Conservation (phyloP, 2,329 filamentous ascomycete species). For the Chlorencoelia australis region DNA sequence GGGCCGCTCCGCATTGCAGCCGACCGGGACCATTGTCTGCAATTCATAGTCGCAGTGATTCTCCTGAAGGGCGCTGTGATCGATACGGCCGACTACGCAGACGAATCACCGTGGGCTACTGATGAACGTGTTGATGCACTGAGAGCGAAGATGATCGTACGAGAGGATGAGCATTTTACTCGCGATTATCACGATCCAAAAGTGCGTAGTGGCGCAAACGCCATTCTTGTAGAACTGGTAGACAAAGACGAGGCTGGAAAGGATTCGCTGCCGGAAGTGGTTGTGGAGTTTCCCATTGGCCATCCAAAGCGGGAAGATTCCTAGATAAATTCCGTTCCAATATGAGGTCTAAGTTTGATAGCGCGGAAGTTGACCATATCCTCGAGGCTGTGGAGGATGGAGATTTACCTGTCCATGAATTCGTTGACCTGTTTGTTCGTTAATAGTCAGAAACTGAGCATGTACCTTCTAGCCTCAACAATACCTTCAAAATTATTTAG, state of each 20-base stretch:
- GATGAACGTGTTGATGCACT: neutral
- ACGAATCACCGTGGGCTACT: neutral
- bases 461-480: no score
- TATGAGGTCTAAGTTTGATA: neutral
- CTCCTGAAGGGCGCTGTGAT: neutral
- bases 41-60: neutral
- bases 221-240: neutral
- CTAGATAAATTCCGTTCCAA: neutral
- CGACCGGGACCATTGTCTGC: constrained; percentile 1
- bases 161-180: neutral
- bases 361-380: neutral
- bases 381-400: neutral
- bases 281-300: neutral
- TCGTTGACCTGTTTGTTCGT: neutral
- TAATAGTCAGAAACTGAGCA: no score
- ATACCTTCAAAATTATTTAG: no score
- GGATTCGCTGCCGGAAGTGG: neutral
- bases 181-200: neutral
- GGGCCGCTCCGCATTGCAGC: neutral
- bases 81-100: neutral
- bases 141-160: neutral
- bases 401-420: neutral
- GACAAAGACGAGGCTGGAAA: neutral
- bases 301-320: neutral
- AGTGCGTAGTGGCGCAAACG: neutral